Percentiles rank a stretch among this genome's conserved stretches.
Conservation (phyloP, 257 asterid species). For the Ajuga chamaepitys region DNA sequence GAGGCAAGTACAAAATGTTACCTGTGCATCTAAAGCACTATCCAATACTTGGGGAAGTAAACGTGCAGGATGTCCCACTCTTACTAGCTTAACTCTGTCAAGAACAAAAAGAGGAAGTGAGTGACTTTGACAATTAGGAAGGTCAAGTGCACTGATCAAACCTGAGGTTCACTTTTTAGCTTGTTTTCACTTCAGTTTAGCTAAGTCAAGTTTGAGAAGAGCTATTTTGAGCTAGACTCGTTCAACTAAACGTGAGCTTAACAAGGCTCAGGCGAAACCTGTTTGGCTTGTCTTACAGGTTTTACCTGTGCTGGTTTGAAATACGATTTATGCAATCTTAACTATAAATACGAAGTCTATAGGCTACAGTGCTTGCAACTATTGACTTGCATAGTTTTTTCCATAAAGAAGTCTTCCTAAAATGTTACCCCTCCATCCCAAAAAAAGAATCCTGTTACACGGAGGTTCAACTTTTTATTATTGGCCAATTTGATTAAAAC, state of each 20-base stretch:
- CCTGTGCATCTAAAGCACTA: conserved; percentile 95
- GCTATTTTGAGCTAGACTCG: not conserved
- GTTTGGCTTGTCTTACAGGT: not conserved
- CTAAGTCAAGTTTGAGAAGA: not conserved
- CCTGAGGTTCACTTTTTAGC: not conserved
- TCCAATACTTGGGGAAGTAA: conserved; percentile 95
- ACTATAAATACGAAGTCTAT: not conserved
- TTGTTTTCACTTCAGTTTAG: not conserved
- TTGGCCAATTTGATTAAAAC: too few relatives aligned
- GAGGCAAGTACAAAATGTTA: conserved; percentile 22
- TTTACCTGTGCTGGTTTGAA: not conserved
- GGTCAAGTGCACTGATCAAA: not conserved
- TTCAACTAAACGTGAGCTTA: not conserved
- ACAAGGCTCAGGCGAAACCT: not conserved
- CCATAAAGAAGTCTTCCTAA: not conserved
- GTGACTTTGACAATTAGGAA: conserved; percentile 2
- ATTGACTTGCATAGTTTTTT: not conserved
- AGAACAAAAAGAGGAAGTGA: conserved; percentile 3
- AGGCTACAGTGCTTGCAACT: not conserved
- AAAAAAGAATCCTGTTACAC: too few relatives aligned
- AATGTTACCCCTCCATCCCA: too few relatives aligned
- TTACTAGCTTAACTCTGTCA: conserved; percentile 83
- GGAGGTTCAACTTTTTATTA: too few relatives aligned
- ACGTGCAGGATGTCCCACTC: conserved; percentile 98
- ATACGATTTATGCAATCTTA: not conserved